phyloP scores from a whole-genome alignment of 768 basidiomycete genomes.

The Amanita brunnescens region DNA sequence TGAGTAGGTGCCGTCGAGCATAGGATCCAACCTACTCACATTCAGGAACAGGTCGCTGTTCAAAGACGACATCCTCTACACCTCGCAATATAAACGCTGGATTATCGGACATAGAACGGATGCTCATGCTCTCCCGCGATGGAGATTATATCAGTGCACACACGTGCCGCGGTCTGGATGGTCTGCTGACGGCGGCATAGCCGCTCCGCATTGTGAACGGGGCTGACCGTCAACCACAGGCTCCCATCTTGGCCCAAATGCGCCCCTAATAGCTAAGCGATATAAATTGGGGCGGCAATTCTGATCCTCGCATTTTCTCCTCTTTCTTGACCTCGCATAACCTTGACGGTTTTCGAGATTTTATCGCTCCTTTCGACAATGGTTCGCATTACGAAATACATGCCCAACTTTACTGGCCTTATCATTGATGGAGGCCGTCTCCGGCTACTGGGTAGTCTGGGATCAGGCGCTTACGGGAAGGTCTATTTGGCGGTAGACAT shows the following conservation, averaged over 20 bases:
- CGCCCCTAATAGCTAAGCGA: not conserved
- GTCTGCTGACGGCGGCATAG: too few relatives aligned
- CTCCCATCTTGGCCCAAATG: not conserved
- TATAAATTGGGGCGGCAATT: slow-evolving; percentile 3
- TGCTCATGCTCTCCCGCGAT: not conserved
- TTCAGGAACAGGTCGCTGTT: slow-evolving; percentile 68
- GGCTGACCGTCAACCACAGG: too few relatives aligned
- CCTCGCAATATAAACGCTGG: slow-evolving; percentile 70
- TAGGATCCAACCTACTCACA: slow-evolving; percentile 27
- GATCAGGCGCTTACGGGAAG: slow-evolving; percentile 68
- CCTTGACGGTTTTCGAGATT: slow-evolving; percentile 10
- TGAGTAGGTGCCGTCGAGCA: not conserved
- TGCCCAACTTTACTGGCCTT: slow-evolving; percentile 44
- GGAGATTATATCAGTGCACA: not conserved
- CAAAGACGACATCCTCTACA: slow-evolving; percentile 61
- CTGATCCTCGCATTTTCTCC: slow-evolving; percentile 13
- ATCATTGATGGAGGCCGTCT: slow-evolving; percentile 52
- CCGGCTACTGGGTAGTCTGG: slow-evolving; percentile 53
- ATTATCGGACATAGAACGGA: slow-evolving; percentile 52
- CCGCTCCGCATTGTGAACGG: not conserved
- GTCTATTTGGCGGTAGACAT: slow-evolving; percentile 67
- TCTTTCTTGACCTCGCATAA: slow-evolving; percentile 6
- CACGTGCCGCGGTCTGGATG: not conserved
- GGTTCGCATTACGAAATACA: slow-evolving; percentile 33
- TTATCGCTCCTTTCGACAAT: slow-evolving; percentile 20